Conservation (phyloP, 2,329 filamentous ascomycete species). For the Trichoderma aggressivum region DNA sequence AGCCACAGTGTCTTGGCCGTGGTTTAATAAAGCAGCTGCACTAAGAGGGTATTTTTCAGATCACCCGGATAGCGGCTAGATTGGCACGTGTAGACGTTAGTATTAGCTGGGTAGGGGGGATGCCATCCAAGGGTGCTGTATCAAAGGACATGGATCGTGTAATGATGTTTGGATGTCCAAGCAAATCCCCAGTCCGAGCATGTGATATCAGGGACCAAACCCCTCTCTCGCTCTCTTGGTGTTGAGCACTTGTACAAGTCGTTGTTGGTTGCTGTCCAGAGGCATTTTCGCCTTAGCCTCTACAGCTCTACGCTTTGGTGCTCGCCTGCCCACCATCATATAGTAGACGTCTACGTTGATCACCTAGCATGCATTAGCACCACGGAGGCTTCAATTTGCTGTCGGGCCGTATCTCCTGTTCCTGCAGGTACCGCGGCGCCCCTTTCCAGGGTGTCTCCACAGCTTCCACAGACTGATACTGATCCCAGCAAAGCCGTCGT, state of each 20-base stretch:
- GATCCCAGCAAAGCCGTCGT: slow-evolving; percentile 7
- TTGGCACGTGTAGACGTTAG: neutral
- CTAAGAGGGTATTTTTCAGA: neutral
- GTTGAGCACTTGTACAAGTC: neutral
- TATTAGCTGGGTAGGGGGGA: neutral
- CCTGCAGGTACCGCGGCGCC: slow-evolving; percentile 17
- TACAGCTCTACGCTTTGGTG: neutral
- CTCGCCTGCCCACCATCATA: neutral
- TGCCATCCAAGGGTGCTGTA: neutral
- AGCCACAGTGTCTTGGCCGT: neutral
- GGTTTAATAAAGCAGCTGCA: neutral
- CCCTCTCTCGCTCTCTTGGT: neutral
- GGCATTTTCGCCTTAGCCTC: neutral
- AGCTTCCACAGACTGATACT: slow-evolving; percentile 9
- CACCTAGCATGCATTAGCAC: slow-evolving; percentile 2
- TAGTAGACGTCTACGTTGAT: neutral
- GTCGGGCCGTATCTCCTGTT: slow-evolving; percentile 11
- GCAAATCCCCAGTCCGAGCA: neutral
- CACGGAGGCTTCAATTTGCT: slow-evolving; percentile 1
- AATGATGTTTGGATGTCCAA: neutral
- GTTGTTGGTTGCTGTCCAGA: neutral
- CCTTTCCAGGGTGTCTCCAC: slow-evolving; percentile 17
- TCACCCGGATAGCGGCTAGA: slow-evolving; percentile 12
- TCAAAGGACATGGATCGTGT: neutral
- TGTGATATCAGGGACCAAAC: neutral